A percentile compares a stretch with the other conserved stretches of the same genome.
Evolutionary conservation across 2,329 filamentous ascomycete species (phyloP).

Genomic region (Trichoderma harzianum): DNA sequence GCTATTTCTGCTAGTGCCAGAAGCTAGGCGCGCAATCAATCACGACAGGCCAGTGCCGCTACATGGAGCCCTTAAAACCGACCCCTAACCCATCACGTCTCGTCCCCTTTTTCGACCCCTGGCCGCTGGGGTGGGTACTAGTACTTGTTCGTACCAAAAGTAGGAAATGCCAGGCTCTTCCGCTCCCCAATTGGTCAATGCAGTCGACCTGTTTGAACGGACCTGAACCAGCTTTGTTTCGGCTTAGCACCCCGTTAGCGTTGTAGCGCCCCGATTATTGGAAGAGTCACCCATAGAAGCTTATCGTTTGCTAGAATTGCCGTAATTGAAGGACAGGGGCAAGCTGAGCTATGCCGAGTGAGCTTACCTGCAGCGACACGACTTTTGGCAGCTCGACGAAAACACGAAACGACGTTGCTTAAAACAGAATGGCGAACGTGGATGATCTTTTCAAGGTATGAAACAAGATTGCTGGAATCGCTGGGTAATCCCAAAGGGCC

Average conservation of each 20-base stretch:
- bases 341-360: neutral
- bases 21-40: neutral
- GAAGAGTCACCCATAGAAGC: neutral
- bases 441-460: slow-evolving; percentile 57
- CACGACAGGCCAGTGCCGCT: neutral
- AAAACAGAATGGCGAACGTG: slow-evolving; percentile 50
- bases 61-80: slow-evolving; percentile 15
- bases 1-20: neutral
- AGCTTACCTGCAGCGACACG: neutral
- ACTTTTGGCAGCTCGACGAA: neutral
- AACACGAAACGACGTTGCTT: slow-evolving; percentile 1
- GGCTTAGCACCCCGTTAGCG: neutral
- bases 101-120: slow-evolving; percentile 8
- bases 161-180: slow-evolving; percentile 3
- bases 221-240: neutral
- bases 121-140: neutral
- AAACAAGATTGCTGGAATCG: neutral
- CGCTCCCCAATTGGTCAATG: slow-evolving; percentile 5
- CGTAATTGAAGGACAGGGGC: slow-evolving; percentile 17
- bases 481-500: neutral
- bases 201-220: neutral
- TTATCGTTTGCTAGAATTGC: slow-evolving; percentile 11
- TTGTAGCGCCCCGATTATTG: neutral
- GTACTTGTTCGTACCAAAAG: neutral
- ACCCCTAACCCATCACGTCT: slow-evolving; percentile 9